These are phyloP conservation scores for Clavispora santaluciae DNA, from an alignment of 805 yeast species.

Conservation along the genomic window DNA sequence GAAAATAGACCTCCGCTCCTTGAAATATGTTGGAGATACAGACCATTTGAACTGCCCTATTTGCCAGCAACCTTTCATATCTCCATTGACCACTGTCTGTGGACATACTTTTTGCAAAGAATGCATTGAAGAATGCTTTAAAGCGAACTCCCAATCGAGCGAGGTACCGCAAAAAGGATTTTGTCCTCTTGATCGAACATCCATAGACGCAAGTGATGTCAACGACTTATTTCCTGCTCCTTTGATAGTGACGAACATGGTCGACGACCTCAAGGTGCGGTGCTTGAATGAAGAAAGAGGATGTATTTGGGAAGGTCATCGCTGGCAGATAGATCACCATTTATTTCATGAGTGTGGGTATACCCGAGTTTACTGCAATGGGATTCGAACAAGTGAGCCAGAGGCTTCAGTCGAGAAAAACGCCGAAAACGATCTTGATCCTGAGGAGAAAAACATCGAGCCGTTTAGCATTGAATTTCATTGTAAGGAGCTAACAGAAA, in stretches of 20 bases:
- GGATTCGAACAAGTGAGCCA: conserved; percentile 12
- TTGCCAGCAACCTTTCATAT: conserved; percentile 60
- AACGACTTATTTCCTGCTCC: conserved; percentile 46
- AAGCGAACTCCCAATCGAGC: conserved; percentile 23
- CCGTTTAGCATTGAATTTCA: conserved; percentile 8
- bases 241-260: conserved; percentile 50
- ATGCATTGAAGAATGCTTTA: conserved; percentile 46
- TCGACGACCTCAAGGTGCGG: conserved; percentile 54
- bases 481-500: conserved; percentile 16
- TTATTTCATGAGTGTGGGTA: conserved; percentile 30
- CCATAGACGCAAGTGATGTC: conserved; percentile 29
- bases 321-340: conserved; percentile 58
- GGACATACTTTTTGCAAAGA: conserved; percentile 64
- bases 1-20: conserved; percentile 5
- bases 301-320: conserved; percentile 50
- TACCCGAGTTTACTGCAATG: conserved; percentile 33
- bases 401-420: neutral
- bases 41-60: conserved; percentile 48
- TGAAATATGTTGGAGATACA: conserved; percentile 1
- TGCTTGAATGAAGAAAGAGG: conserved; percentile 53
- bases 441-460: no score
- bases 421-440: no score
- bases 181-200: conserved; percentile 62
- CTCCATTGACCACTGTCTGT: conserved; percentile 59
- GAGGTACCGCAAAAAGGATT: conserved; percentile 1